Evolutionary conservation across 768 basidiomycete genomes (phyloP).

Genomic region (Hypsizygus marmoreus): DNA sequence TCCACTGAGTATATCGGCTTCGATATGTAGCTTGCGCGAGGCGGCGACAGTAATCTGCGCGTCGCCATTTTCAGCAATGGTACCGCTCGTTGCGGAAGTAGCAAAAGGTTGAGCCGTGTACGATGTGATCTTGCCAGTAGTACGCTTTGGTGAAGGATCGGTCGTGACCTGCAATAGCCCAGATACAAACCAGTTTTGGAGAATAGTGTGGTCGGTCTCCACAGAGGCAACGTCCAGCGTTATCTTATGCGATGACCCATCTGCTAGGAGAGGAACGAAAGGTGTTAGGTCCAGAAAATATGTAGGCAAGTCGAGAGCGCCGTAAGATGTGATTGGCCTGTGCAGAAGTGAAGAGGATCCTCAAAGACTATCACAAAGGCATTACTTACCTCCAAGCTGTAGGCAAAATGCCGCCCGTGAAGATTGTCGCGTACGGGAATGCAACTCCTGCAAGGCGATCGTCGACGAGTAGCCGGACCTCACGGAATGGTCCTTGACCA

Average conservation of each 20-base stretch:
- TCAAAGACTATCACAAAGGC: background rate
- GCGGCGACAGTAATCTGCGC: conserved; percentile 64
- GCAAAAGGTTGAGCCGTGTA: conserved; percentile 64
- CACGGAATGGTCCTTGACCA: conserved; percentile 52
- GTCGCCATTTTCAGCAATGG: conserved; percentile 40
- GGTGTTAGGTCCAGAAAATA: conserved; percentile 80
- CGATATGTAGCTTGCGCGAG: conserved; percentile 56
- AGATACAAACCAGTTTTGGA: conserved; percentile 78
- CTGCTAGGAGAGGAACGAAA: conserved; percentile 69
- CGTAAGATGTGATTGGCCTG: conserved; percentile 76
- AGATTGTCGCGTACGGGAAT: conserved; percentile 60
- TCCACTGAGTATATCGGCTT: conserved; percentile 60
- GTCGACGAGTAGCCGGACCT: conserved; percentile 49
- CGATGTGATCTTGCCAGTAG: conserved; percentile 64
- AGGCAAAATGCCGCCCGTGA: conserved; percentile 76
- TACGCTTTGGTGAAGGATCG: conserved; percentile 58
- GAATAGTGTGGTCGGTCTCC: conserved; percentile 62
- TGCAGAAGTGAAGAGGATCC: background rate
- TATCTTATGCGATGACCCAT: conserved; percentile 66
- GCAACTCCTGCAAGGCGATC: conserved; percentile 46
- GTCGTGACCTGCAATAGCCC: conserved; percentile 68
- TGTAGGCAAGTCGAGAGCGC: conserved; percentile 75
- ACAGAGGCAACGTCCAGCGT: conserved; percentile 73
- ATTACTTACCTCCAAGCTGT: conserved; percentile 59
- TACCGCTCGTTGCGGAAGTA: conserved; percentile 47